phyloP scores from a whole-genome alignment of 2,329 filamentous ascomycete species.

The Phaeosphaeriaceae sp. region DNA sequence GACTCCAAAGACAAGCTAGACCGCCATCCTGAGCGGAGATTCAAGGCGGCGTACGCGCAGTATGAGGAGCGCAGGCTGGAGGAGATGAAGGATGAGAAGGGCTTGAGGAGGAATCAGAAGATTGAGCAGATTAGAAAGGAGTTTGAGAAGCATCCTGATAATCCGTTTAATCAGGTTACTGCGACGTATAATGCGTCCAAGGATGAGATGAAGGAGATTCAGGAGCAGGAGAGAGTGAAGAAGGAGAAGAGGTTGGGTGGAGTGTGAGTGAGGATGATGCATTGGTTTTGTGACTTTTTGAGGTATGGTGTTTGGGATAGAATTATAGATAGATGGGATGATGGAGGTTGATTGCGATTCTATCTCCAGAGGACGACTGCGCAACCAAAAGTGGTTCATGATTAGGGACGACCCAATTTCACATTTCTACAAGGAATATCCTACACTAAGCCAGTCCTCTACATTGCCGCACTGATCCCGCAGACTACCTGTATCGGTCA shows the following conservation, averaged over 20 bases:
- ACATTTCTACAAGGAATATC: background rate
- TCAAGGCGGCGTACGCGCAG: slow-evolving; percentile 82
- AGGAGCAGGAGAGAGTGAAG: slow-evolving; percentile 71
- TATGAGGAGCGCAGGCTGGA: slow-evolving; percentile 82
- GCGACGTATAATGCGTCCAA: slow-evolving; percentile 78
- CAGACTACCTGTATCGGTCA: background rate
- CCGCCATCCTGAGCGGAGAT: slow-evolving; percentile 84
- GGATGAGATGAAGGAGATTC: slow-evolving; percentile 75
- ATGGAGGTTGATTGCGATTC: background rate
- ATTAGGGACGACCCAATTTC: background rate
- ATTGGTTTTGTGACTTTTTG: background rate
- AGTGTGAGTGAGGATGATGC: slow-evolving; percentile 5
- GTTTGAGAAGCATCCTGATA: slow-evolving; percentile 93
- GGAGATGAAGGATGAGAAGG: slow-evolving; percentile 87
- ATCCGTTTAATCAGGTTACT: slow-evolving; percentile 89
- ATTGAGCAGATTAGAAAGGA: slow-evolving; percentile 86
- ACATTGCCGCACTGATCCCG: background rate
- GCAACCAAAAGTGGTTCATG: background rate
- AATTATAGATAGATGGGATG: slow-evolving; percentile 8
- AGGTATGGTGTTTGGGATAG: slow-evolving; percentile 23
- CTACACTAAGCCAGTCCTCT: background rate
- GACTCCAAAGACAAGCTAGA: slow-evolving; percentile 76
- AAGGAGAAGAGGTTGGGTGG: slow-evolving; percentile 72
- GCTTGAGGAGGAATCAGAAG: slow-evolving; percentile 82
- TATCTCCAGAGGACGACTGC: background rate